These are phyloP conservation scores for Capsicum rhomboideum DNA, from an alignment of 257 asterid genomes.

Conservation along the genomic window DNA sequence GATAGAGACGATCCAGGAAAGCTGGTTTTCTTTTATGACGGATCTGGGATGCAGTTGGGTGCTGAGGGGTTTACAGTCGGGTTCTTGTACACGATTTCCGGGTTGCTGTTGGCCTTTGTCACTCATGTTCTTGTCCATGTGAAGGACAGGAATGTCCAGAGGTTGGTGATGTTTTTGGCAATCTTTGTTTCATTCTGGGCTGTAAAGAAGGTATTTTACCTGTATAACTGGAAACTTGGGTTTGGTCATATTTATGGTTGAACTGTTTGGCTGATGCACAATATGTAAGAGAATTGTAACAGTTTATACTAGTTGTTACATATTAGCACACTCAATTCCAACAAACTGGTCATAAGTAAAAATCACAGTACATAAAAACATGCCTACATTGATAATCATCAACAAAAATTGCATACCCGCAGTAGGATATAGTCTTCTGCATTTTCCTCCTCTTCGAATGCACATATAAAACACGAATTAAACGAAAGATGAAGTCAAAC, in stretches of 20 bases:
- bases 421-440: not conserved
- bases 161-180: constrained; percentile 29
- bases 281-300: constrained; percentile 23
- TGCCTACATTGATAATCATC: not conserved
- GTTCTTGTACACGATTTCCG: constrained; percentile 62
- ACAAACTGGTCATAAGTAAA: not conserved
- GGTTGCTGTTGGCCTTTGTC: constrained; percentile 59
- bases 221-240: constrained; percentile 97
- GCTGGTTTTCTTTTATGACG: constrained; percentile 71
- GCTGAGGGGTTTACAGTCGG: constrained; percentile 84
- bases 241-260: constrained; percentile 49
- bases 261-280: not conserved
- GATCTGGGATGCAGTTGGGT: constrained; percentile 84
- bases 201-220: constrained; percentile 53
- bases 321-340: not conserved
- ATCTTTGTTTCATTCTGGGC: constrained; percentile 52
- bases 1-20: constrained; percentile 67
- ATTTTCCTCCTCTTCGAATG: not conserved
- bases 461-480: not conserved
- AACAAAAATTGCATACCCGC: not conserved
- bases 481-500: not conserved
- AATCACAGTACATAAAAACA: not conserved
- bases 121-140: constrained; percentile 48
- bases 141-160: constrained; percentile 45
- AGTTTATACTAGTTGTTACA: not conserved